Conservation (phyloP, 345 rosid genomes). For the Eucalyptus virginea region DNA sequence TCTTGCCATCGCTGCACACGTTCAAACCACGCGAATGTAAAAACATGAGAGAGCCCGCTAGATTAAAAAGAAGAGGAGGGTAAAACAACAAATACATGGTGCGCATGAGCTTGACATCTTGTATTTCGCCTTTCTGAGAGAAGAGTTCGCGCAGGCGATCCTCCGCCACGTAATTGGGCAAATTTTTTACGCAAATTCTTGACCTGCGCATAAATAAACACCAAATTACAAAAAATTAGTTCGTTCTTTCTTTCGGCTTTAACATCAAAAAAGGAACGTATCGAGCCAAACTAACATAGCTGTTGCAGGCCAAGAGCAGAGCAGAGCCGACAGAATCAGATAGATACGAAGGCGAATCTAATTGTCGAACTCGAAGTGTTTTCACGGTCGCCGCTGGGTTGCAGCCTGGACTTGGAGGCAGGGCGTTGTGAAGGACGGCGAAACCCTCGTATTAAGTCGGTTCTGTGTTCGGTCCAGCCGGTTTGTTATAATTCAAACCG, state of each 20-base stretch:
- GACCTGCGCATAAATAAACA: constrained; percentile 33
- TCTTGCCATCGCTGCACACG: constrained; percentile 66
- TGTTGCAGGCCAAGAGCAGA: not conserved
- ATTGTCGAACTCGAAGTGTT: not conserved
- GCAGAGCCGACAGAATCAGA: not conserved
- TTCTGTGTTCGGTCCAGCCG: not conserved
- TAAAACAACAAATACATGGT: constrained; percentile 26
- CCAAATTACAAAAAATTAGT: not conserved
- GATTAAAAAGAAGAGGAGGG: not conserved
- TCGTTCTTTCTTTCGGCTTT: not conserved
- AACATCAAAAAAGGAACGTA: not conserved
- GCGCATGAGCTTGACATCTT: constrained; percentile 73
- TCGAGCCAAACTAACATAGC: not conserved
- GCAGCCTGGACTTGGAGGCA: not conserved
- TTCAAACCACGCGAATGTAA: not conserved
- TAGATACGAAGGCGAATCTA: not conserved
- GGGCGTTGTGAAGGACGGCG: not conserved
- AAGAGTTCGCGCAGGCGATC: constrained; percentile 58
- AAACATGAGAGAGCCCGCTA: not conserved
- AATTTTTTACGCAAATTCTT: constrained; percentile 71
- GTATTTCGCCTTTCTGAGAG: constrained; percentile 79
- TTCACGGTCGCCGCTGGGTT: not conserved
- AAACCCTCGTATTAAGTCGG: not conserved
- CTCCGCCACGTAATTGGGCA: constrained; percentile 57
- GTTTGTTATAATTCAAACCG: not conserved